These are phyloP conservation scores for Rutstroemia sp. DNA, from an alignment of 2,329 filamentous ascomycete genomes.

Conservation along the genomic window DNA sequence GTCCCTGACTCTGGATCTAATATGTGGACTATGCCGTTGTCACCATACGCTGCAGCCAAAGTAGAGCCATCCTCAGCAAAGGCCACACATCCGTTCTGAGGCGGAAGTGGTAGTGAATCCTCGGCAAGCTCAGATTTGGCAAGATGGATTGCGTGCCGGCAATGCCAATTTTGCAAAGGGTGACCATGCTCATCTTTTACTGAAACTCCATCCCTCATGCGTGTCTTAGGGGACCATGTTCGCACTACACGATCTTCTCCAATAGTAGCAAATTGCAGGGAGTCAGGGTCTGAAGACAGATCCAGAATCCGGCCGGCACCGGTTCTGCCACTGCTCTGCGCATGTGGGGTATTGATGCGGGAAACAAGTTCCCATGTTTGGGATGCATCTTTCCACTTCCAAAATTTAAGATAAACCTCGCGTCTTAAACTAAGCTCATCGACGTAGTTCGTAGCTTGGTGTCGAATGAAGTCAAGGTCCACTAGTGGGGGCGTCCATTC, in stretches of 20 bases:
- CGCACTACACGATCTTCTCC: slow-evolving; percentile 73
- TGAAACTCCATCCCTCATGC: slow-evolving; percentile 60
- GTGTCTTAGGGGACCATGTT: slow-evolving; percentile 71
- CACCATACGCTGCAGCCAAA: slow-evolving; percentile 59
- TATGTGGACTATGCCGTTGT: slow-evolving; percentile 60
- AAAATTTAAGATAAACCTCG: slow-evolving; percentile 87
- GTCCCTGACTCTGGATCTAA: slow-evolving; percentile 65
- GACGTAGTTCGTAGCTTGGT: slow-evolving; percentile 36
- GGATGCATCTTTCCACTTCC: slow-evolving; percentile 56
- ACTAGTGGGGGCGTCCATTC: slow-evolving; percentile 72
- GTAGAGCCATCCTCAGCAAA: slow-evolving; percentile 83
- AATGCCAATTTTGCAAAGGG: slow-evolving; percentile 68
- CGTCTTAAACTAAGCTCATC: slow-evolving; percentile 45
- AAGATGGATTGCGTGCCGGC: slow-evolving; percentile 49
- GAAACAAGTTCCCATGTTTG: slow-evolving; percentile 68
- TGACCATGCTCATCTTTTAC: slow-evolving; percentile 50
- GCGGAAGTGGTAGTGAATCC: neutral
- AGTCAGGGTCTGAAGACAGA: slow-evolving; percentile 61
- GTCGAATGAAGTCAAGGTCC: slow-evolving; percentile 55
- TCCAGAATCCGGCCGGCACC: slow-evolving; percentile 57
- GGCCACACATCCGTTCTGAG: slow-evolving; percentile 53
- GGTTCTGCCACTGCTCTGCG: slow-evolving; percentile 42
- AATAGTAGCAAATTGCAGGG: slow-evolving; percentile 72
- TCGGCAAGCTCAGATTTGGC: slow-evolving; percentile 33
- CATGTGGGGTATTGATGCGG: slow-evolving; percentile 77